Base-by-base conservation (phyloP, 208 protist genomes). In the Endotrypanum monterogeii region DNA sequence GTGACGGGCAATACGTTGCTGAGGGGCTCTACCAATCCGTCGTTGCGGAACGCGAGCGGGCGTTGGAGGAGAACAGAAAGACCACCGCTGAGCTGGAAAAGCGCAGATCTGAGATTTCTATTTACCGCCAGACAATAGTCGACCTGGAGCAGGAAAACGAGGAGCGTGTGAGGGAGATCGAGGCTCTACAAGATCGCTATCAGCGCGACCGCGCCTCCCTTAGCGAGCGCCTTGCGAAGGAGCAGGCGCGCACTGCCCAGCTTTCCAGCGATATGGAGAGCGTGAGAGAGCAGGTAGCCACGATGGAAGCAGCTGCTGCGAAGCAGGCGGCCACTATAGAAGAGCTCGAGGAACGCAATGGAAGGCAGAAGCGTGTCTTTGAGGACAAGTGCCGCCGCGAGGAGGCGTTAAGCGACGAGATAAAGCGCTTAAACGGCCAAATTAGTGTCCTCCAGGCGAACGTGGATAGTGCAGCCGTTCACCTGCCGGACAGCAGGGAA, bases 21-120 rank as follows among this genome's bases (percentile, higher is more conserved):
- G 89, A 90, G 61, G 89, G 77, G 0, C 88, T 94, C 50, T 90
- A 95, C 66, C 77, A 89, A 66, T 80, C 83, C 20, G 73, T 86
- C 23, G 54, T 89, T 1, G 73, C 67, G 1, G 90, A 95, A 71
- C 88, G 87, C 41, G 85, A 91, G 48, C 70, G 70, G 23, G 61
- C 83, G 1, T 60, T 41, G 16, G 89, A 91, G 61, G 88, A 94
- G 18, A 79, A 84, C n/a, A 78, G 78, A 55, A 76, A 62, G 35
- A 83, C 83, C 61, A 74, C 37, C 51, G 63, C 84, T 70, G 89
- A 96, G 54, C 58, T 92, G 41, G 89, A 96, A 58, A 92, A 92
- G 84, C 78, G 90, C 67, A 96, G 92, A 82, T 93, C 90, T 32
- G 92, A 96, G 67, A 94, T 96, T 71, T 73, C 91, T 32, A 93